Evolutionary conservation across 169 alveolate genomes (phyloP).

Genomic region (Plasmodium cynomolgi): DNA sequence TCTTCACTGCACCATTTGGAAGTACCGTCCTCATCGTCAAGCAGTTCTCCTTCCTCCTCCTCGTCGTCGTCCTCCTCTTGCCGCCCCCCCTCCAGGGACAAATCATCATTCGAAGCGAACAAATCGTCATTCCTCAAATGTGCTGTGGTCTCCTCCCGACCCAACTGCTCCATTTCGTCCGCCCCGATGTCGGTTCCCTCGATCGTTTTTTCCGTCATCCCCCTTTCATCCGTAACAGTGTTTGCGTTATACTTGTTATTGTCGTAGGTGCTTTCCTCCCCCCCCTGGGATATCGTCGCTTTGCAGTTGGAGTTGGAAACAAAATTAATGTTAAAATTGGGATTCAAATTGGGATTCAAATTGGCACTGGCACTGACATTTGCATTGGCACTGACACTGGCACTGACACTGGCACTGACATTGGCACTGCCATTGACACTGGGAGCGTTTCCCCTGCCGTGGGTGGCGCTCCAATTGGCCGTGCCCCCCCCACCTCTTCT

Average conservation of each 20-base stretch:
- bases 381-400: background rate
- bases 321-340: too few species aligned
- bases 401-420: background rate
- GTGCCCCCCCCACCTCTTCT: background rate
- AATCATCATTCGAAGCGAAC: slow-evolving; percentile 3
- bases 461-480: background rate
- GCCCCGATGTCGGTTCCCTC: background rate
- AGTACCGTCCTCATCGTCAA: background rate
- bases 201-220: background rate
- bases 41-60: too few species aligned
- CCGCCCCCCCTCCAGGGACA: background rate
- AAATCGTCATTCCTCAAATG: background rate
- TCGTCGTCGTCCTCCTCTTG: too few species aligned
- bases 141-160: background rate
- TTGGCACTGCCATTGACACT: background rate
- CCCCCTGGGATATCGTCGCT: background rate
- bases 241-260: background rate
- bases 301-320: background rate
- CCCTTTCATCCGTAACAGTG: background rate
- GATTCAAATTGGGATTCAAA: too few species aligned
- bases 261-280: background rate
- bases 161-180: background rate
- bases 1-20: background rate
- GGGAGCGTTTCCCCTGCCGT: background rate
- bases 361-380: background rate